phyloP scores from a whole-genome alignment of 2,329 filamentous ascomycete species.

The Trichoderma breve region DNA sequence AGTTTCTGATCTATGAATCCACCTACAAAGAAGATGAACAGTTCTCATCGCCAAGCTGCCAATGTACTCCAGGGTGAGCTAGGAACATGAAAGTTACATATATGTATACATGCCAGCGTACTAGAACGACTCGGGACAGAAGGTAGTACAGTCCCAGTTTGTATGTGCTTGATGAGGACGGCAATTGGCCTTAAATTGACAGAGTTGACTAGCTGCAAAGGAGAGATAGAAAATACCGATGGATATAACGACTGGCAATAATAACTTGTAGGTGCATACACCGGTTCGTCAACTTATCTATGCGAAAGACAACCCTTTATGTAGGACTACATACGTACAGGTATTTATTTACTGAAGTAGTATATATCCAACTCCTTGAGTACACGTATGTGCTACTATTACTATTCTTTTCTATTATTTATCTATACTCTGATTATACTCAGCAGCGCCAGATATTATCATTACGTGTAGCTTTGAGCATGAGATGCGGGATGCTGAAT shows the following conservation, averaged over 20 bases:
- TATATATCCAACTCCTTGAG: no score
- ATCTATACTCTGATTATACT: constrained; percentile 35
- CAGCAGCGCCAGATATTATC: not conserved
- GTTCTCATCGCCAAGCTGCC: not conserved
- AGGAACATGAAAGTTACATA: not conserved
- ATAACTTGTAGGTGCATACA: no score
- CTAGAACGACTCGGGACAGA: not conserved
- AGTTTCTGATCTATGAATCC: not conserved
- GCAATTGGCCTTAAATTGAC: no score
- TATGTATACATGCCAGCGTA: not conserved
- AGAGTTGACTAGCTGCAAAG: no score
- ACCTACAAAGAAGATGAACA: not conserved
- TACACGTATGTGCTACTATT: no score
- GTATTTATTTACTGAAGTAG: no score
- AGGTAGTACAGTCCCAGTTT: not conserved
- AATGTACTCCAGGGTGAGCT: not conserved
- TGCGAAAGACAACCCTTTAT: no score
- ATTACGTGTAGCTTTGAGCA: not conserved
- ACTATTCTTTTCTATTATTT: constrained; percentile 37
- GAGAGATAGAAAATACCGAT: no score
- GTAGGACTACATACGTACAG: no score
- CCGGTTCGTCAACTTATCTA: no score
- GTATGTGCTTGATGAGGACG: no score
- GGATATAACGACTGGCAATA: no score
- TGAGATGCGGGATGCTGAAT: not conserved